Conservation (phyloP, 495 filamentous ascomycete species). For the Terfezia claveryi region DNA sequence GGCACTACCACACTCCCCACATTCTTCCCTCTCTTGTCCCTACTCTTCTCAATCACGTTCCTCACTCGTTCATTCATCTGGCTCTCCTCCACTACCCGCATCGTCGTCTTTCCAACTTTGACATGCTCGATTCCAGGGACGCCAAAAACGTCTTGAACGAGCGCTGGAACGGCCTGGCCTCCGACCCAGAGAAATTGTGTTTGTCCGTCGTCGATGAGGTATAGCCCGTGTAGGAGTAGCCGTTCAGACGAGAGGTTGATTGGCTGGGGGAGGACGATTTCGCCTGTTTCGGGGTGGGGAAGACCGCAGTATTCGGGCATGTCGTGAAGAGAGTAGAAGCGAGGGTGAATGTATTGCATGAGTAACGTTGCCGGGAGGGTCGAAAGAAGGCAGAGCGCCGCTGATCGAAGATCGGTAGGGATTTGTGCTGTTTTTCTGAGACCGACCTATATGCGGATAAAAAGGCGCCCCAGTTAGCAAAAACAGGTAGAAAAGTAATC, state of each 20-base stretch:
- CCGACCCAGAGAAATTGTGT: slow-evolving; percentile 97
- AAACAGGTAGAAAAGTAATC: not conserved
- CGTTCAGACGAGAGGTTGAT: slow-evolving; percentile 73
- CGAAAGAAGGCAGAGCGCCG: slow-evolving; percentile 76
- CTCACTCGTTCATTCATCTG: slow-evolving; percentile 91
- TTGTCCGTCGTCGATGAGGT: slow-evolving; percentile 91
- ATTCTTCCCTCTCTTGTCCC: slow-evolving; percentile 61
- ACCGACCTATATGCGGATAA: slow-evolving; percentile 37
- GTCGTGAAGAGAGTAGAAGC: slow-evolving; percentile 83
- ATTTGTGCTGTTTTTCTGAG: slow-evolving; percentile 91
- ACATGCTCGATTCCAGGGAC: slow-evolving; percentile 54
- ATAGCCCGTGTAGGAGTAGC: slow-evolving; percentile 81
- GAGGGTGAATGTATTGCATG: slow-evolving; percentile 93
- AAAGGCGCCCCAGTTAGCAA: not conserved
- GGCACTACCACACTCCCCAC: slow-evolving; percentile 81
- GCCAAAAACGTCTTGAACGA: slow-evolving; percentile 78
- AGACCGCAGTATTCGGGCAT: slow-evolving; percentile 90
- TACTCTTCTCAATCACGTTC: slow-evolving; percentile 74
- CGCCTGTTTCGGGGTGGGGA: slow-evolving; percentile 62
- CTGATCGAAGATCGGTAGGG: slow-evolving; percentile 82
- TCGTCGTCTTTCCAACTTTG: slow-evolving; percentile 67
- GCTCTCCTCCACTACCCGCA: slow-evolving; percentile 63
- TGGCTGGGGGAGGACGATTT: slow-evolving; percentile 65
- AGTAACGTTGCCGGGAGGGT: slow-evolving; percentile 78
- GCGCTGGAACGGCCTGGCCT: slow-evolving; percentile 72